Percentiles rank a stretch among this genome's conserved stretches.
Conservation (phyloP, 192 early-diverging fungal genomes). For the Gamsiella multidivaricata region DNA sequence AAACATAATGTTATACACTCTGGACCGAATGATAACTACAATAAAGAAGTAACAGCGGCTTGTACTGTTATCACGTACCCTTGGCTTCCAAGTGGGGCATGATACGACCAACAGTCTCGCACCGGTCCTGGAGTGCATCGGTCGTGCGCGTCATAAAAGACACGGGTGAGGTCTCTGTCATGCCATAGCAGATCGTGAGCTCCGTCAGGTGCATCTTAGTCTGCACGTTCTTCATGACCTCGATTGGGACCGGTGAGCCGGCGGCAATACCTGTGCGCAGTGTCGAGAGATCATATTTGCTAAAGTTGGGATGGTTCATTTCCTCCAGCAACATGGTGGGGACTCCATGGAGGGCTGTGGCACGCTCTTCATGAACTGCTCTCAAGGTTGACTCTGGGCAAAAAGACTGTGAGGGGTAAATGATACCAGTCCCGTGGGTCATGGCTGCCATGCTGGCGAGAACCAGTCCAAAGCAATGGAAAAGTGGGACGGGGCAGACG, state of each 20-base stretch:
- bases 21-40: too few species aligned
- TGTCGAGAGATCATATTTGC: slow-evolving; percentile 46
- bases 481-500: slow-evolving; percentile 62
- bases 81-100: slow-evolving; percentile 61
- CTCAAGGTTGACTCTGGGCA: slow-evolving; percentile 53
- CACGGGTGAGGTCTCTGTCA: slow-evolving; percentile 60
- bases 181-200: slow-evolving; percentile 54
- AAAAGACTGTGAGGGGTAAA: slow-evolving; percentile 57
- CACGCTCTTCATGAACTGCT: slow-evolving; percentile 54
- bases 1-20: neutral
- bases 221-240: slow-evolving; percentile 60
- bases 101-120: slow-evolving; percentile 57
- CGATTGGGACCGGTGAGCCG: slow-evolving; percentile 58
- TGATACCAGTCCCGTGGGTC: slow-evolving; percentile 55
- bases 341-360: slow-evolving; percentile 58
- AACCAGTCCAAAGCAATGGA: slow-evolving; percentile 66
- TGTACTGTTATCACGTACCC: too few species aligned
- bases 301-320: slow-evolving; percentile 58
- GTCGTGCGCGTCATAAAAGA: slow-evolving; percentile 52
- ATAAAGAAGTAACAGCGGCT: too few species aligned
- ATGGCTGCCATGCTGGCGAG: slow-evolving; percentile 57
- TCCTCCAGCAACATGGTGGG: slow-evolving; percentile 54
- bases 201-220: slow-evolving; percentile 56
- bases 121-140: slow-evolving; percentile 36
- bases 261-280: slow-evolving; percentile 62